Base-by-base conservation (phyloP, 2,329 filamentous ascomycete species). In the Neonectria ditissima region DNA sequence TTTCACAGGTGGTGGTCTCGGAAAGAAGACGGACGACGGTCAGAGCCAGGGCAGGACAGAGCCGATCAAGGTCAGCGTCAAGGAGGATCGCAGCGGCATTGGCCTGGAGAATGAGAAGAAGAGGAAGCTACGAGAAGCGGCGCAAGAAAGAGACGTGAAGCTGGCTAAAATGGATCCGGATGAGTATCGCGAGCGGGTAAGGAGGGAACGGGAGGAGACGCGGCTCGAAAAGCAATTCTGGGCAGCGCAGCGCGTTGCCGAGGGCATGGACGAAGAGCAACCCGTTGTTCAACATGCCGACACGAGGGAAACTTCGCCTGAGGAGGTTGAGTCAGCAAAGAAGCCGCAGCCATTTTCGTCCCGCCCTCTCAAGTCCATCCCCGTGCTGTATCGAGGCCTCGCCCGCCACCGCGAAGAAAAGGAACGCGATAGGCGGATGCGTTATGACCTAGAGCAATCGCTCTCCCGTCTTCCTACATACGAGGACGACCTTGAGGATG, bases 91-190 rank as follows among this genome's bases (percentile, higher is more conserved):
- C 3, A 90, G 89, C 16, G 96, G 95, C 1, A 93, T 98, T 68
- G 95, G 96, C 0, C 80, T 95, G 71, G 93, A 96, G 67, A 89
- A 86, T 5, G 93, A 96, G 77, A 90, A 90, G 80, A 97, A 97
- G 82, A 85, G 93, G 68, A 94, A 91, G 74, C 74, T 89, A 22
- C 80, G 86, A 45, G 91, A 93, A 77, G 86, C 87, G 57, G 86
- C 85, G 5, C 87, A 86, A 67, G 81, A 86, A 68, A 79, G 75
- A 63, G 79, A 83, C 41, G 80, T 82, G 54, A 93, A 93, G 75
- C 79, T 83, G 14, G 89, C 87, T 75, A 85, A 86, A 52, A 84
- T 81, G 32, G 85, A 92, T 44, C 90, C 91, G 63, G 85, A 85
- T 1, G 92, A 92, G 74, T 97, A 92, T 74, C 83, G 92, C 10